A percentile compares a stretch with the other conserved stretches of the same genome.
These are phyloP conservation scores for Coprinopsis strossmayeri DNA, from an alignment of 768 basidiomycete genomes.

Conservation along the genomic window DNA sequence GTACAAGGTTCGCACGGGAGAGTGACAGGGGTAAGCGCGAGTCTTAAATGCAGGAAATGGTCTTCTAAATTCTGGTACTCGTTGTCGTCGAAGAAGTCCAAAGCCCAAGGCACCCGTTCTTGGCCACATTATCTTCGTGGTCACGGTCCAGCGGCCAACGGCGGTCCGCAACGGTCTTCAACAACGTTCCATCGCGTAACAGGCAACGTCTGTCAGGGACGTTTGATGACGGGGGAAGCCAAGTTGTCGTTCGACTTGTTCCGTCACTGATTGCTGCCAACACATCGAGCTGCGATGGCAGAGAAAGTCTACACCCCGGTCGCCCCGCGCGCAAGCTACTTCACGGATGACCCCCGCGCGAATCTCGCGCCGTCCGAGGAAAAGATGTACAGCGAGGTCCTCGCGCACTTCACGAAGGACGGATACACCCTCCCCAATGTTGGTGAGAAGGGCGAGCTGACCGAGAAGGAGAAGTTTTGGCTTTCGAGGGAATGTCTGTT, in stretches of 20 bases:
- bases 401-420: constrained; percentile 44
- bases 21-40: neutral
- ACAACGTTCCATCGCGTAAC: too few species aligned
- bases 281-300: too few species aligned
- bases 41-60: neutral
- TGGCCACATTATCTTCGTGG: neutral
- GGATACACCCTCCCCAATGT: constrained; percentile 44
- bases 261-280: too few species aligned
- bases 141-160: too few species aligned
- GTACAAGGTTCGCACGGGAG: too few species aligned
- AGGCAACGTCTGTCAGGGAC: too few species aligned
- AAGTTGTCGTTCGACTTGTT: too few species aligned
- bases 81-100: neutral
- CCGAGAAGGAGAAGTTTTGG: constrained; percentile 67
- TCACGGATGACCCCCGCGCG: constrained; percentile 19
- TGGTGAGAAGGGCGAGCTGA: constrained; percentile 32
- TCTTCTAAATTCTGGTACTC: neutral
- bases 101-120: neutral
- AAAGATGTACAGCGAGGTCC: constrained; percentile 44
- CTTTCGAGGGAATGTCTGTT: constrained; percentile 66
- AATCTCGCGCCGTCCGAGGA: constrained; percentile 26
- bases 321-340: constrained; percentile 16
- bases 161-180: too few species aligned
- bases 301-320: constrained; percentile 26
- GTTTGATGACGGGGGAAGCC: too few species aligned